Conservation (phyloP, 2,329 filamentous ascomycete species). For the Karstenula rhodostoma region DNA sequence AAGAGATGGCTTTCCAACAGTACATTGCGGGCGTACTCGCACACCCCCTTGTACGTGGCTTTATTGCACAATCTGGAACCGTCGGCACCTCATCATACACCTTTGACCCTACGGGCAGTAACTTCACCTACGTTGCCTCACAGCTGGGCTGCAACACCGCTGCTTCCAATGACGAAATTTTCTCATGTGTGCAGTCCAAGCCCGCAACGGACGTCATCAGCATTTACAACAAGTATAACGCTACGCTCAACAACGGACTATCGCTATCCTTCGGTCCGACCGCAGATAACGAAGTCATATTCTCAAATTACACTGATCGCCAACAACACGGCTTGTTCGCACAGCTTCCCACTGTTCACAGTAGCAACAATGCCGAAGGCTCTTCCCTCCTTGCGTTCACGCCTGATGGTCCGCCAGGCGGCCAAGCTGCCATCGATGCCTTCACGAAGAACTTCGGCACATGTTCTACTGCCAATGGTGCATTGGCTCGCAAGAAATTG, state of each 20-base stretch:
- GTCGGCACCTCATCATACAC: conserved; percentile 18
- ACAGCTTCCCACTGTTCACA: conserved; percentile 25
- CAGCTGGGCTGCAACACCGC: conserved; percentile 30
- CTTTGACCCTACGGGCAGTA: conserved; percentile 21
- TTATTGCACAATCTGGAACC: conserved; percentile 51
- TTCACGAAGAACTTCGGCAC: conserved; percentile 27
- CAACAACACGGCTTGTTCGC: conserved; percentile 28
- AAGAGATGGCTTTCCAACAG: neutral
- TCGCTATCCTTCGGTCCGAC: conserved; percentile 37
- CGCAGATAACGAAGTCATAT: conserved; percentile 31
- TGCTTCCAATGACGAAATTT: conserved; percentile 27
- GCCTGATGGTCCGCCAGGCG: conserved; percentile 21
- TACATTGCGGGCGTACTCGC: neutral
- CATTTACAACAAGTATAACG: conserved; percentile 39
- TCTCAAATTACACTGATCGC: conserved; percentile 35
- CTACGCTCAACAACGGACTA: conserved; percentile 26
- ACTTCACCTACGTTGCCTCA: conserved; percentile 35
- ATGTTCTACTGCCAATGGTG: conserved; percentile 25
- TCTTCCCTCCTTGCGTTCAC: conserved; percentile 22
- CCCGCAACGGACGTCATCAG: conserved; percentile 41
- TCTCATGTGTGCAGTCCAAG: conserved; percentile 48
- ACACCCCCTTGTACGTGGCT: conserved; percentile 56
- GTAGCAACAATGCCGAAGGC: conserved; percentile 27
- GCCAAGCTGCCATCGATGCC: conserved; percentile 30
- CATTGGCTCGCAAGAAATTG: conserved; percentile 25